Percentiles rank a stretch among this genome's conserved stretches.
phyloP scores from a whole-genome alignment of 805 yeast species.

The Saturnispora gosingensis region DNA sequence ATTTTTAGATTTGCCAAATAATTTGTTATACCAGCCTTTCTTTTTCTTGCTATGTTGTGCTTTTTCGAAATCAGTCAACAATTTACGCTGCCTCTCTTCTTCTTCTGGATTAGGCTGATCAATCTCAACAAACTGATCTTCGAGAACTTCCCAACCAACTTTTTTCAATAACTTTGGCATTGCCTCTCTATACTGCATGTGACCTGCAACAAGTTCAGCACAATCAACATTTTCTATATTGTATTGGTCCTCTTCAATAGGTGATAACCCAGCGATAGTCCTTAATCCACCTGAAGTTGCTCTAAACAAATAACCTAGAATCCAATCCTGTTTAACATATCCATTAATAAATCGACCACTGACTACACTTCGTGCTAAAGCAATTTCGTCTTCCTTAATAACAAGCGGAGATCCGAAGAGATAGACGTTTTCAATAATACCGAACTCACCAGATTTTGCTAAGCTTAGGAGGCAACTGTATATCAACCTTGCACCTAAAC shows the following conservation, averaged over 20 bases:
- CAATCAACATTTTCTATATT: conserved; percentile 76
- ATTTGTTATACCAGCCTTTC: conserved; percentile 35
- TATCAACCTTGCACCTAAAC: conserved; percentile 86
- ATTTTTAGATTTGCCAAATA: conserved; percentile 31
- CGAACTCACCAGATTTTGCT: conserved; percentile 77
- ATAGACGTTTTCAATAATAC: conserved; percentile 80
- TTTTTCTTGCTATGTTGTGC: conserved; percentile 21
- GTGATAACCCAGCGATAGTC: conserved; percentile 84
- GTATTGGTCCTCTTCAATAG: conserved; percentile 40
- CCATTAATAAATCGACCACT: conserved; percentile 89
- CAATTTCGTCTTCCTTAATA: conserved; percentile 65
- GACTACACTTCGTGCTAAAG: conserved; percentile 73
- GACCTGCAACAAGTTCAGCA: conserved; percentile 83
- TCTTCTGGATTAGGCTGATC: conserved; percentile 93
- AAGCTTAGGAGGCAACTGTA: conserved; percentile 83
- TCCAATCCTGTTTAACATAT: conserved; percentile 90
- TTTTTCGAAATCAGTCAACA: conserved; percentile 70
- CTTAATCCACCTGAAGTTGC: conserved; percentile 93
- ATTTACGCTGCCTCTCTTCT: conserved; percentile 70
- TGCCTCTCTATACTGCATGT: conserved; percentile 92
- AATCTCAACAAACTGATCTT: conserved; percentile 90
- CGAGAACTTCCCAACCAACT: conserved; percentile 70
- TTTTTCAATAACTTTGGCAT: conserved; percentile 72
- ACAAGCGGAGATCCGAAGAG: conserved; percentile 86
- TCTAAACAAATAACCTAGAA: conserved; percentile 85